A percentile compares a stretch with the other conserved stretches of the same genome.
These are phyloP conservation scores for Fusarium sp. DNA, from an alignment of 2,329 filamentous ascomycete genomes.

Conservation along the genomic window DNA sequence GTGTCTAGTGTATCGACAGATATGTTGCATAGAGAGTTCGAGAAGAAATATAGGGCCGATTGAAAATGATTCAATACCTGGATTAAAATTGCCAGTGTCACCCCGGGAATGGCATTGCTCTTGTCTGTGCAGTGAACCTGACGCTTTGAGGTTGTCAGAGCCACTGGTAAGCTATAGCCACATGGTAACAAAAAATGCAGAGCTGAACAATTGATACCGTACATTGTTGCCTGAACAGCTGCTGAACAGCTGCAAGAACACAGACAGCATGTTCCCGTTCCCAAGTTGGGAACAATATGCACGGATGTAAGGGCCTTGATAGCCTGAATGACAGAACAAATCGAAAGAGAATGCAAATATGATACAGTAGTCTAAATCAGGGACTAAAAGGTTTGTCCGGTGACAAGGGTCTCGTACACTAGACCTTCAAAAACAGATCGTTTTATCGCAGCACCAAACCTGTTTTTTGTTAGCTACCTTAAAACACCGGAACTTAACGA, in stretches of 20 bases:
- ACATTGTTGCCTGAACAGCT: not conserved
- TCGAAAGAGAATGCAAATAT: not conserved
- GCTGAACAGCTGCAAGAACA: too few species aligned
- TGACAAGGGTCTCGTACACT: constrained; percentile 1
- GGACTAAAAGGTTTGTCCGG: not conserved
- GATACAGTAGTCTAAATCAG: not conserved
- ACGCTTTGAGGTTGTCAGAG: not conserved
- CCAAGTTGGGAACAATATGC: not conserved
- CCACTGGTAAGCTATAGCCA: not conserved
- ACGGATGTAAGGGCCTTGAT: not conserved
- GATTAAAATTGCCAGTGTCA: not conserved
- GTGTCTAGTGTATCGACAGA: too few species aligned
- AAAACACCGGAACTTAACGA: rapidly evolving
- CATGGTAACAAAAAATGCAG: rapidly evolving
- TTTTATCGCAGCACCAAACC: constrained; percentile 22
- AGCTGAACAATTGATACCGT: not conserved
- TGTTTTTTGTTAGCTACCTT: not conserved
- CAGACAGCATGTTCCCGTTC: not conserved
- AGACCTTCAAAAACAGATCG: constrained; percentile 20
- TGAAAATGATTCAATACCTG: not conserved
- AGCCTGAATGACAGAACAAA: not conserved
- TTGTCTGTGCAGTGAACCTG: not conserved
- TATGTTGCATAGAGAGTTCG: not conserved
- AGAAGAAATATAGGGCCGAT: not conserved
- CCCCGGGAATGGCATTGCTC: not conserved